phyloP scores from a whole-genome alignment of 163 green algal genomes.

The Volvox carteri region DNA sequence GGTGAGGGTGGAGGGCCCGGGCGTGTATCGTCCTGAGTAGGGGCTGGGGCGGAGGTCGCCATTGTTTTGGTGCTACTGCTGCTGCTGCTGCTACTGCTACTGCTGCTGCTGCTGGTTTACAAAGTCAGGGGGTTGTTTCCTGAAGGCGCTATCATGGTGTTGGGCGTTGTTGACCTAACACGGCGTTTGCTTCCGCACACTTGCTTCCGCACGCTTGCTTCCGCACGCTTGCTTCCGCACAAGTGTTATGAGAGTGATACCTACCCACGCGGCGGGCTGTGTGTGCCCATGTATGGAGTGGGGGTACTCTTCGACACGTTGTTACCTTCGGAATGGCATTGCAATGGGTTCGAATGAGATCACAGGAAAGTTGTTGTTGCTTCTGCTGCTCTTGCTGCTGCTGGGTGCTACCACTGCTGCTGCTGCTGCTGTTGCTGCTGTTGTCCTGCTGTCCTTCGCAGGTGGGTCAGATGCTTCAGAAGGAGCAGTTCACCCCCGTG shows the following conservation, averaged over 20 bases:
- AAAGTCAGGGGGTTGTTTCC: no score
- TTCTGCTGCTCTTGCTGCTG: no score
- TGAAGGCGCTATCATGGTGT: no score
- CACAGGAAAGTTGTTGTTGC: no score
- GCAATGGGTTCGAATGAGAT: background rate
- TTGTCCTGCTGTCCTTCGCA: background rate
- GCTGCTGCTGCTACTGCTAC: no score
- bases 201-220: no score
- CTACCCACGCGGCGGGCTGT: background rate
- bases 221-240: no score
- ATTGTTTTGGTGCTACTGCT: no score
- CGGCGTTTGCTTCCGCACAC: no score
- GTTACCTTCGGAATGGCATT: background rate
- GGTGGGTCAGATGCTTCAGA: conserved; percentile 2
- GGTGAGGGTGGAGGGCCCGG: background rate
- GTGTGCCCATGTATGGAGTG: background rate
- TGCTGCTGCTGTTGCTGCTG: background rate
- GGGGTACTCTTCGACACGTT: background rate
- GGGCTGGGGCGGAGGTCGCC: background rate
- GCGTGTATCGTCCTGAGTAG: background rate
- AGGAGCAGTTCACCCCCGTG: conserved; percentile 50
- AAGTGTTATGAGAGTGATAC: no score
- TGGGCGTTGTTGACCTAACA: no score
- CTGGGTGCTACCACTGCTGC: background rate
- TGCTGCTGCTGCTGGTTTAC: no score